These are phyloP conservation scores for Emergomyces orientalis DNA, from an alignment of 2,329 filamentous ascomycete species.

Conservation along the genomic window DNA sequence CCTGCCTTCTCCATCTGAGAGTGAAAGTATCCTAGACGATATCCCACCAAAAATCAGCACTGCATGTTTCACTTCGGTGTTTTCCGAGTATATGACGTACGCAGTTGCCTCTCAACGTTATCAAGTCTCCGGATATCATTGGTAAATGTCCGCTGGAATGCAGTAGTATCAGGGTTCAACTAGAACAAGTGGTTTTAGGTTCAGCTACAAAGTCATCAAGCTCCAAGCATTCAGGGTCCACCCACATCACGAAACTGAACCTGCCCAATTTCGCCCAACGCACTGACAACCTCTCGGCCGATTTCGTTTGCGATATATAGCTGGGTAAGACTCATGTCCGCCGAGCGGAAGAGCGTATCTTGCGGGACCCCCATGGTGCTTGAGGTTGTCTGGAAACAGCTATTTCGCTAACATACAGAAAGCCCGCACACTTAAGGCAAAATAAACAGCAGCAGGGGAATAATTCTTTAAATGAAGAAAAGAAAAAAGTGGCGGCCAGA, in stretches of 20 bases:
- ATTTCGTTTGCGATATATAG: slow-evolving; percentile 99
- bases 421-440: neutral
- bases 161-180: slow-evolving; percentile 87
- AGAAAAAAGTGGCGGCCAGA: neutral
- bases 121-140: slow-evolving; percentile 95
- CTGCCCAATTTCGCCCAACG: slow-evolving; percentile 86
- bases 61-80: slow-evolving; percentile 2
- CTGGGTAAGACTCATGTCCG: slow-evolving; percentile 99
- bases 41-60: slow-evolving; percentile 9
- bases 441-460: neutral
- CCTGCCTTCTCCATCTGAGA: slow-evolving; percentile 88
- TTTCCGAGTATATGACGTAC: slow-evolving; percentile 47
- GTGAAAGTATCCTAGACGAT: slow-evolving; percentile 73
- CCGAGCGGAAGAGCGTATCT: slow-evolving; percentile 98
- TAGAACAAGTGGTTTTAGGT: slow-evolving; percentile 30
- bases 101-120: slow-evolving; percentile 95
- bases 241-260: slow-evolving; percentile 96
- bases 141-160: slow-evolving; percentile 95
- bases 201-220: slow-evolving; percentile 14
- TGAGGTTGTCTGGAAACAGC: neutral
- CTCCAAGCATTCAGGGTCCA: slow-evolving; percentile 13
- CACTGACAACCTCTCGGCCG: slow-evolving; percentile 92
- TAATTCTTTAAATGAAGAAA: neutral
- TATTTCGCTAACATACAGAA: neutral
- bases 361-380: slow-evolving; percentile 51